phyloP scores from a whole-genome alignment of 257 asterid genomes.

The Misopates orontium region DNA sequence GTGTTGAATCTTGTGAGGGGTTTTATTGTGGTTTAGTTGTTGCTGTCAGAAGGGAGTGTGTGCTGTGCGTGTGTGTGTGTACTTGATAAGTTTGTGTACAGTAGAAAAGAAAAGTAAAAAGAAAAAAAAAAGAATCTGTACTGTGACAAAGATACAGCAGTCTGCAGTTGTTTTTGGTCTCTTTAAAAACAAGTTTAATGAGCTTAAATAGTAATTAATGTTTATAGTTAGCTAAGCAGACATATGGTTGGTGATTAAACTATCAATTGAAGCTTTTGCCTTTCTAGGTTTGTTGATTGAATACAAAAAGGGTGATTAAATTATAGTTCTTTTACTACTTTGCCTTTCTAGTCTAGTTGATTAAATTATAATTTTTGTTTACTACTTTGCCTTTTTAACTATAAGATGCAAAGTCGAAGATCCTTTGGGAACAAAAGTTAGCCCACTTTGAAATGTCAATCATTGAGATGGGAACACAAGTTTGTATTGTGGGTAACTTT shows the following conservation, averaged over 20 bases:
- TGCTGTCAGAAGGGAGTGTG: not conserved
- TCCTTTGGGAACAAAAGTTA: not conserved
- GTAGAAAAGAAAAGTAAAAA: constrained; percentile 28
- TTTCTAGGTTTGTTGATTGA: constrained; percentile 3
- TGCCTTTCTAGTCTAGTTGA: too few relatives aligned
- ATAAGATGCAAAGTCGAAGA: not conserved
- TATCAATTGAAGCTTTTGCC: not conserved
- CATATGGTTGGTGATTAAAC: not conserved
- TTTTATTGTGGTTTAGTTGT: constrained; percentile 47
- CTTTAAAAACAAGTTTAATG: not conserved
- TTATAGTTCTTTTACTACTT: not conserved
- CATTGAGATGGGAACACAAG: constrained; percentile 6
- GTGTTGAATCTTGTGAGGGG: constrained; percentile 55
- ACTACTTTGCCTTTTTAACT: not conserved
- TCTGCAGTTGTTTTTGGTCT: not conserved
- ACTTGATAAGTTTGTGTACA: constrained; percentile 25
- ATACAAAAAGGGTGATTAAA: not conserved
- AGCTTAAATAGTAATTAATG: too few relatives aligned
- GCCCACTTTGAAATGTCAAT: constrained; percentile 1
- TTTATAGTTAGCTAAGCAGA: not conserved
- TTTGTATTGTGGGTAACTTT: constrained; percentile 8
- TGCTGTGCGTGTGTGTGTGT: constrained; percentile 23
- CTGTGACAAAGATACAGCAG: constrained; percentile 25
- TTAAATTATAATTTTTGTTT: not conserved
- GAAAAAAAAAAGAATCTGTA: constrained; percentile 8